Evolutionary conservation across 768 basidiomycete species (phyloP), one percentile per base, ranked within the genome.

Genomic region (Inosperma sp.): DNA sequence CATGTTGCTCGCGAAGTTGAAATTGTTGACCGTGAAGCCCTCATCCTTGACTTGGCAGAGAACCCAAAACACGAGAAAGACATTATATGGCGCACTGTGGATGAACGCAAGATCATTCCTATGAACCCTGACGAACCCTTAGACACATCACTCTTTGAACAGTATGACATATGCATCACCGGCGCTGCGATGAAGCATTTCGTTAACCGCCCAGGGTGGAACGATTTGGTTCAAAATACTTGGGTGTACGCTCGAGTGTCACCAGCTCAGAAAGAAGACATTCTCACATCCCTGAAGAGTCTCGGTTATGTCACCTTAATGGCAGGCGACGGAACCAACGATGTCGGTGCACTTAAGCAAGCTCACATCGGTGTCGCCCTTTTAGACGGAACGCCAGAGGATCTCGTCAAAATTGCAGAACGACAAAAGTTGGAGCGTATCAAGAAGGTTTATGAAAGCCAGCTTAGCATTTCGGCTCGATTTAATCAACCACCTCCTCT

Each of bases 221-320:
- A 78, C 44, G 74, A 80, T 53, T 85, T 99, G 39, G 88, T 96
- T 2, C 90, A 93, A 59, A 84, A 96, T 62, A 93, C 93, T 1
- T 98, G 93, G 92, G 95, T 99, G 43, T 99, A 99, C 58, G 96
- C 96, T 21, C 92, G 95, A 26, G 95, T 98, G 13, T 95, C 95
- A 9, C 96, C 96, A 2, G 70, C 80, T 0, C 96, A 98, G 66
- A 99, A 99, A 71, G 96, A 99, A 67, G 81, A 80, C 66, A 98
- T 99, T 68, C 78, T 99, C 40, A 91, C 93, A 0, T 87, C 87
- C 6, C 75, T 98, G 47, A 93, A 93, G 66, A 75, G 76, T 2
- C 81, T 96, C 21, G 95, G 95, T 19, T 99, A 92, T 64, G 79
- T 78, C 13, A 99, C 96, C 0, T 77, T 99, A 45, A 98, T 98